Evolutionary conservation across 2,329 filamentous ascomycete species (phyloP), one percentile per base, ranked within the genome.

Genomic region (Curvularia verruculosa): DNA sequence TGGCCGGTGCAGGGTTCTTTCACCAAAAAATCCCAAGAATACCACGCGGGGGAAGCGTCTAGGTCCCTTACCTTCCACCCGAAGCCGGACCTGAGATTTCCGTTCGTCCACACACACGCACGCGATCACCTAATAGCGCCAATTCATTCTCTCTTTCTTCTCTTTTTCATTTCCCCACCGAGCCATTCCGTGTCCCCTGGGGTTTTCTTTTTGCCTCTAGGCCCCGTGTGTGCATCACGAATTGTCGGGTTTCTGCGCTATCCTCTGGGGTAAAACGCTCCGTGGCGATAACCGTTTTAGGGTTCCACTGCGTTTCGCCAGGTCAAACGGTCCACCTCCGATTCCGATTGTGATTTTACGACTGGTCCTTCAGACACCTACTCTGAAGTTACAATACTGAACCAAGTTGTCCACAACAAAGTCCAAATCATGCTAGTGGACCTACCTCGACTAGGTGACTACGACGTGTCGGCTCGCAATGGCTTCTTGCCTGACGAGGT

Each of bases 401-500:
- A 37, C n/a, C 9, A 37, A 21, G 12, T 47, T 23, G 24, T 15
- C 40, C 34, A 12, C 18, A 31, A 18, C 18, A 34, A 26, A 8
- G 40, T 41, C 49, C 40, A 45, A 58, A 63, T 52, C 45, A 81
- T 81, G 79, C 67, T 80, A 64, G 71, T 73, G 28, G 69, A 75
- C 59, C 75, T 81, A 12, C 80, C 79, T 52, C 71, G 70, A 43
- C 81, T 92, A 56, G 83, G 85, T 75, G 89, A 95, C 77, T 96
- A 96, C 79, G 91, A 88, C 77, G 85, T 92, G 74, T 91, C 89
- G 65, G 83, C 90, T 64, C 81, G 87, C 55, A 87, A 92, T 79
- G 95, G 95, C 70, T 99, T 99, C 80, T 85, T 99, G 52, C 92
- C 95, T 1, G 83, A 90, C 60, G 87, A 91, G 63, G 80, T 90